These are phyloP conservation scores for Heliocybe sulcata DNA, from an alignment of 1,284 basidiomycete species.

Conservation along the genomic window DNA sequence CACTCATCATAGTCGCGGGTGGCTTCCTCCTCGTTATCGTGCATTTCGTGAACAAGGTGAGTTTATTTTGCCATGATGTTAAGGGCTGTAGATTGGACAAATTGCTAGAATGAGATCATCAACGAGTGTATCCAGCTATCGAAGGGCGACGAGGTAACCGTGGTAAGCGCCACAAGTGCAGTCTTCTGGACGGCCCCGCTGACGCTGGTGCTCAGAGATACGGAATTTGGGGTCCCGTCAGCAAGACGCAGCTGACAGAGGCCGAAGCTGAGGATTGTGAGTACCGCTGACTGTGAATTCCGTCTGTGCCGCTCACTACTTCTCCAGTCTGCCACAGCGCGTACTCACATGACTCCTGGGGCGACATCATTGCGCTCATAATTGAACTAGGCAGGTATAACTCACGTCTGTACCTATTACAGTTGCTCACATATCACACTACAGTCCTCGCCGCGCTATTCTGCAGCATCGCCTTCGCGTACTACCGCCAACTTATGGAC, in stretches of 20 bases:
- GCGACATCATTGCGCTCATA: conserved; percentile 53
- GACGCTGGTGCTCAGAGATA: background rate
- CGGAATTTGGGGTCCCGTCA: background rate
- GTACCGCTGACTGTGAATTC: conserved; percentile 16
- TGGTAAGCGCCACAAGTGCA: conserved; percentile 10
- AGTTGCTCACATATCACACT: conserved; percentile 1
- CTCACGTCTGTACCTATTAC: background rate
- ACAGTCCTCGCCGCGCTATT: conserved; percentile 51
- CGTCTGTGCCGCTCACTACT: conserved; percentile 3
- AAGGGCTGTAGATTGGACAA: background rate
- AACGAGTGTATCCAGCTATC: conserved; percentile 33
- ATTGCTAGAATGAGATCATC: conserved; percentile 42
- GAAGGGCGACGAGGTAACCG: conserved; percentile 24
- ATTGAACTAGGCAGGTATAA: conserved; percentile 36
- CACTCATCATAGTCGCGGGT: conserved; percentile 43
- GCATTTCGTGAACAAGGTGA: conserved; percentile 65
- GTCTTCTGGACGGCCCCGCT: background rate
- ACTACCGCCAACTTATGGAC: conserved; percentile 66
- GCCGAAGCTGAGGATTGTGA: conserved; percentile 37
- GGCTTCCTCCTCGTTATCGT: conserved; percentile 50
- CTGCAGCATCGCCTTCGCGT: conserved; percentile 53
- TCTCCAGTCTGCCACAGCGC: conserved; percentile 43
- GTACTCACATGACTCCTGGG: conserved; percentile 55
- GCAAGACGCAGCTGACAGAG: background rate
- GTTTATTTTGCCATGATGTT: conserved; percentile 11